Percentiles rank a stretch among this genome's conserved stretches.
These are phyloP conservation scores for Anthracocystis panici-leucophaei DNA, from an alignment of 1,284 basidiomycete species.

Conservation along the genomic window DNA sequence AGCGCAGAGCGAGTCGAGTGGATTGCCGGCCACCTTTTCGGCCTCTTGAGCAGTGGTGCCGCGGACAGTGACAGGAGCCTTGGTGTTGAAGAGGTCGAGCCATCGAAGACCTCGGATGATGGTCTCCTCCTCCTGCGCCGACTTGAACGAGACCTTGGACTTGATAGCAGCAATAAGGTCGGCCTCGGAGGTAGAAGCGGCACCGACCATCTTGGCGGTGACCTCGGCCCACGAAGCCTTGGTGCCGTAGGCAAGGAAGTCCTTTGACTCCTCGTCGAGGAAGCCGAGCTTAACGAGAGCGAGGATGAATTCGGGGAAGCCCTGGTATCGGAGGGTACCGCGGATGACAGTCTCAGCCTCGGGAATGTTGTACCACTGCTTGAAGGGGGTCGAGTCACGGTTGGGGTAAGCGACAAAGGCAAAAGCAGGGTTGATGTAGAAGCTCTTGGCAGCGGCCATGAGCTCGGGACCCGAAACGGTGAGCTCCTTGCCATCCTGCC, in stretches of 20 bases:
- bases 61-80: slow-evolving; percentile 72
- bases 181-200: slow-evolving; percentile 76
- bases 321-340: slow-evolving; percentile 95
- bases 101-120: slow-evolving; percentile 76
- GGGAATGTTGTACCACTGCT: slow-evolving; percentile 85
- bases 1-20: slow-evolving; percentile 94
- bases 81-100: slow-evolving; percentile 86
- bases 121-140: slow-evolving; percentile 54
- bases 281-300: slow-evolving; percentile 89
- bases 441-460: slow-evolving; percentile 79
- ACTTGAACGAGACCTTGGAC: slow-evolving; percentile 55
- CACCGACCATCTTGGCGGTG: slow-evolving; percentile 82
- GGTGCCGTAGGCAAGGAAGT: slow-evolving; percentile 73
- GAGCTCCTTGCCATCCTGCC: slow-evolving; percentile 59
- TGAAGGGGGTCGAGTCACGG: slow-evolving; percentile 91
- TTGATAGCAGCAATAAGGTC: slow-evolving; percentile 57
- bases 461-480: slow-evolving; percentile 65
- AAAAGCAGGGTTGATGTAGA: slow-evolving; percentile 94
- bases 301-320: slow-evolving; percentile 96
- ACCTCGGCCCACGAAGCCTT: slow-evolving; percentile 75
- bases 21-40: slow-evolving; percentile 79
- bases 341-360: slow-evolving; percentile 93
- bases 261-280: slow-evolving; percentile 81
- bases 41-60: slow-evolving; percentile 72
- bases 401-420: slow-evolving; percentile 98